Evolutionary conservation across 2,329 filamentous ascomycete species (phyloP).

Genomic region (Aspergillus transmontanensis): DNA sequence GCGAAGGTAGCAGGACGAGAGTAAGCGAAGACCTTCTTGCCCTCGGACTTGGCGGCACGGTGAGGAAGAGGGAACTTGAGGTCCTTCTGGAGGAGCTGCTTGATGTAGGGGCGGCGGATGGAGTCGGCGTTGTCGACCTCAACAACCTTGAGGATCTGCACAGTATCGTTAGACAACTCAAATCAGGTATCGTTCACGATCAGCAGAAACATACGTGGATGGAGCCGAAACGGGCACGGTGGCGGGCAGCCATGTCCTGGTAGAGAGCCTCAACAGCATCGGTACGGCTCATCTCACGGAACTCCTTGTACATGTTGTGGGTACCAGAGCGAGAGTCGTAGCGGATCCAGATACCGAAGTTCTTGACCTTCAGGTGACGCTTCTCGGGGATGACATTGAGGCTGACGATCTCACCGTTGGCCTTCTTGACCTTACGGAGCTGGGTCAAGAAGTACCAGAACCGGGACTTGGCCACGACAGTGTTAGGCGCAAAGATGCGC

Average conservation of each 20-base stretch:
- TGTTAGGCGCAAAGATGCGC: conserved; percentile 98
- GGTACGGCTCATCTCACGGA: conserved; percentile 96
- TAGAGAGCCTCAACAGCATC: conserved; percentile 96
- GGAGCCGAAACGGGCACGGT: conserved; percentile 96
- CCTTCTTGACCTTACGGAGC: conserved; percentile 99
- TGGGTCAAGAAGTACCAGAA: conserved; percentile 99
- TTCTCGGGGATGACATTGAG: conserved; percentile 98
- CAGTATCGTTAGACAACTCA: conserved; percentile 9
- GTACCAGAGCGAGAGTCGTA: conserved; percentile 99
- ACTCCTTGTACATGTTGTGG: conserved; percentile 99
- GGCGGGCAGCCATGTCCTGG: conserved; percentile 99
- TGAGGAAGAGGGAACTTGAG: conserved; percentile 99
- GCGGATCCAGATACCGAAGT: conserved; percentile 99
- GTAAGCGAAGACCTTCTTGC: conserved; percentile 90
- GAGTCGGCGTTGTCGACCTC: conserved; percentile 94
- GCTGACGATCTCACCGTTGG: conserved; percentile 97
- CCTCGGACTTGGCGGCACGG: conserved; percentile 79
- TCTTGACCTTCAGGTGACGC: conserved; percentile 99
- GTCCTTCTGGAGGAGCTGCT: conserved; percentile 92
- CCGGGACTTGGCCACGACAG: conserved; percentile 97
- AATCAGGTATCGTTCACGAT: background rate
- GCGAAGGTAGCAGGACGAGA: conserved; percentile 97
- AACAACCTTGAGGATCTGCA: conserved; percentile 94
- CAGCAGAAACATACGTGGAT: conserved; percentile 77
- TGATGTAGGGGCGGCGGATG: conserved; percentile 98